These are phyloP conservation scores for Psilocybe tampanensis DNA, from an alignment of 768 basidiomycete species.

Conservation along the genomic window DNA sequence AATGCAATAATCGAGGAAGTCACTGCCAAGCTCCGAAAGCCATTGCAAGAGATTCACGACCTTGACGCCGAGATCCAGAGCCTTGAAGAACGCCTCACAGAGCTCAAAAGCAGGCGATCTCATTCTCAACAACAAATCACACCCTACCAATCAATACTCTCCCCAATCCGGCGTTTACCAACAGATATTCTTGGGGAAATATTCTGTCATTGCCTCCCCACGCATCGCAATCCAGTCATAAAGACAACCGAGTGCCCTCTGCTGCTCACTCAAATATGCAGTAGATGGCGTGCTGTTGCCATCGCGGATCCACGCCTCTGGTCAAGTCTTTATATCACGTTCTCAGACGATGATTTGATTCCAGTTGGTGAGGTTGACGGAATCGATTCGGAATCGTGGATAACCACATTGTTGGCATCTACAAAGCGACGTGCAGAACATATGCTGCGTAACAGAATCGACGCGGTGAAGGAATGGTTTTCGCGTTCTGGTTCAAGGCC, in stretches of 20 bases:
- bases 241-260: not conserved
- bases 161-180: not conserved
- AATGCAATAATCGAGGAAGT: not conserved
- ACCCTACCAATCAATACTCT: not conserved
- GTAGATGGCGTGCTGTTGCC: not conserved
- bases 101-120: not conserved
- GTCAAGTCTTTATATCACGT: constrained; percentile 1
- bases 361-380: not conserved
- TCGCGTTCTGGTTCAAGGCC: not conserved
- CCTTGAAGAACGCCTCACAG: not conserved
- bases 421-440: not conserved
- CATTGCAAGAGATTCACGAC: not conserved
- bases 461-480: constrained; percentile 2
- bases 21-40: not conserved
- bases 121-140: not conserved
- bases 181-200: constrained; percentile 1
- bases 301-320: not conserved
- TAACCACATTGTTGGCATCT: not conserved
- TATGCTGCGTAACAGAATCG: not conserved
- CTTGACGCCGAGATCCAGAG: not conserved
- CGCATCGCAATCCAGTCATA: not conserved
- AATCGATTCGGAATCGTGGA: not conserved
- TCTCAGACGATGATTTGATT: not conserved
- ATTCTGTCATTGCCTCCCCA: not conserved
- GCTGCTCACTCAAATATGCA: constrained; percentile 1